Base-by-base conservation (phyloP, 768 basidiomycete species). In the Hygrophorus russula region DNA sequence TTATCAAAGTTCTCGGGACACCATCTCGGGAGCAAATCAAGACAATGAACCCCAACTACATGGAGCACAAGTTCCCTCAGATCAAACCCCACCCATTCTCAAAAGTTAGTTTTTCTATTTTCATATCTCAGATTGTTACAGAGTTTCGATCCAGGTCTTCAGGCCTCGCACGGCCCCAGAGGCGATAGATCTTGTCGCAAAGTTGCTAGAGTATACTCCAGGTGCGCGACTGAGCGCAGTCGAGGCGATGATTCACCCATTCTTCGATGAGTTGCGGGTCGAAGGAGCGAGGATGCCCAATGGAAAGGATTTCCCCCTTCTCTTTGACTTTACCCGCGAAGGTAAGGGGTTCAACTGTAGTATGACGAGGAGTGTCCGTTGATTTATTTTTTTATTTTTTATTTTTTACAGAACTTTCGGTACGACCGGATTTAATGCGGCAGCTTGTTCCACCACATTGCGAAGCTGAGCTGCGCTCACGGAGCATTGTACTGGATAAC, bases 1-100 rank as follows among this genome's bases (percentile, higher is more conserved):
- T 99, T 55, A 99, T 99, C 81, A 99, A 99, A 64, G 92, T 99
- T 35, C 78, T 99, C 42, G 96, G 96, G 12, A 99, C 96, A 15
- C 96, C 96, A 2, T 93, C 96, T 46, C 73, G 94, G 53, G 96
- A 98, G 60, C 96, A 99, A 65, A 99, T 99, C 77, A 98, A 99
- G 81, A 98, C 96, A 53, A 99, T 99, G 96, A 99, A 99, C 66
- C 96, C 96, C 44, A 99, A 99, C 69, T 99, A 99, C 67, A 98
- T 98, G 96, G 96, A 99, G 60, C 96, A 99, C 78, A 97, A 98
- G 66, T 99, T 99, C 72, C 96, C 96, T 1, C 94, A 98, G 66
- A 99, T 99, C 72, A 92, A 94, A 61, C 91, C 93, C n/a, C 94
- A 98, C 59, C 93, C 93, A 0, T 98, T 98, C 71, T 85, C 83